phyloP scores from a whole-genome alignment of 306 rosid genomes.

The Ochetophila trinervis region DNA sequence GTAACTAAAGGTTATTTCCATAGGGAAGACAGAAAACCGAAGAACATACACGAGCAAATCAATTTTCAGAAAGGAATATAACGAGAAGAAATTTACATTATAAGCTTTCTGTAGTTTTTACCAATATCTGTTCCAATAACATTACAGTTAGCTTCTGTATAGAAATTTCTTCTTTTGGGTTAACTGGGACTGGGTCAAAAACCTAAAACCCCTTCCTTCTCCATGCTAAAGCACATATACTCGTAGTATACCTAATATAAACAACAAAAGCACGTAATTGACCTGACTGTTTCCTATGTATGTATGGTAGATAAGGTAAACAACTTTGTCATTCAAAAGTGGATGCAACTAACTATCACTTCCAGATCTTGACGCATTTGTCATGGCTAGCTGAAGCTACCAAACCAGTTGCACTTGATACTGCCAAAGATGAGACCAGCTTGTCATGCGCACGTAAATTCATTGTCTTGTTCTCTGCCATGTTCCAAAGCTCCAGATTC shows the following conservation, averaged over 20 bases:
- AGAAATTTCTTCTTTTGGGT: constrained; percentile 16
- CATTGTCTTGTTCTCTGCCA: constrained; percentile 45
- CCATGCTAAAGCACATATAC: constrained; percentile 6
- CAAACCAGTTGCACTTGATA: constrained; percentile 45
- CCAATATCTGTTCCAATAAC: constrained; percentile 8
- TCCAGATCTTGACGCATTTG: constrained; percentile 69
- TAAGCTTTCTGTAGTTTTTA: constrained; percentile 7
- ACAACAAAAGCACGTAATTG: background rate
- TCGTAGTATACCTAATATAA: constrained; percentile 1
- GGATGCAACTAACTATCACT: constrained; percentile 29
- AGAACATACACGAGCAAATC: no score
- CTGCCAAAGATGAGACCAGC: constrained; percentile 61
- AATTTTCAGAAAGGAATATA: no score
- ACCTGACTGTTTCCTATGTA: background rate
- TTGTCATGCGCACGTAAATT: constrained; percentile 53
- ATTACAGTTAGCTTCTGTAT: constrained; percentile 4
- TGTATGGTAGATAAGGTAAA: constrained; percentile 10
- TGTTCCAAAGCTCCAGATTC: constrained; percentile 74
- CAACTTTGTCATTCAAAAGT: background rate
- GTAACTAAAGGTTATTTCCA: no score
- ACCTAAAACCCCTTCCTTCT: constrained; percentile 20
- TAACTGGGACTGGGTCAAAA: constrained; percentile 18
- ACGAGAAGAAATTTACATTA: constrained; percentile 17
- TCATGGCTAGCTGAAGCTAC: constrained; percentile 79
- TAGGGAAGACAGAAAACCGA: no score